Evolutionary conservation across 352 stramenopile species (phyloP), one percentile per base, ranked within the genome.

Genomic region (Phytophthora megakarya): DNA sequence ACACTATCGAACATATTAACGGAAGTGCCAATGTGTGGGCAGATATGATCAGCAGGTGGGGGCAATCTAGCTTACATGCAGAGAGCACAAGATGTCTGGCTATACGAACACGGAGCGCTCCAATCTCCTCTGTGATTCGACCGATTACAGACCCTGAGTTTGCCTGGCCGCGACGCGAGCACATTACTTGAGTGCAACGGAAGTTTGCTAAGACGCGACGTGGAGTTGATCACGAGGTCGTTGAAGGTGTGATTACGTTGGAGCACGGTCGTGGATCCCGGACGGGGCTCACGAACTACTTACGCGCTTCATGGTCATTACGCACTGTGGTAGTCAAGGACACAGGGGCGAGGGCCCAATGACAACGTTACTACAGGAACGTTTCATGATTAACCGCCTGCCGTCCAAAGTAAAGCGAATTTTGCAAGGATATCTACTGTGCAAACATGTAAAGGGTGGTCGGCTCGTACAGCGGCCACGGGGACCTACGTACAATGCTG

Each of bases 1-100:
- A 75, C 35, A 63, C 37, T 12, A 73, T 76, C 48, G 33, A 71
- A 12, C 66, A 79, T 22, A 73, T 75, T 35, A 37, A 53, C 10
- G 71, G 67, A 4, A 42, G 1, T 4, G 3, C 55, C 39, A 74
- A 80, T 21, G 52, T 67, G 0, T 76, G 65, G 57, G 72, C 53
- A 1, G 67, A 80, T 25, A 38, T 79, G 1, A 38, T 70, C 10
- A 67, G 53, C 8, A 42, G 72, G 11, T 74, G 62, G 65, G 62
- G n/a, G 10, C 44, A 63, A 42, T 15, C 45, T n/a, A n/a, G n/a
- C n/a, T n/a, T n/a, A 46, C 11, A 18, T 13, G 13, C 11, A 16
- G 37, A 23, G 35, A 30, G n/a, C 15, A 19, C 44, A 15, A n/a
- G 22, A 13, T 40, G 50, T 15, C 38, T 48, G 8, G 50, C 38